phyloP scores from a whole-genome alignment of 2,329 filamentous ascomycete genomes.

The Alternaria arborescens region DNA sequence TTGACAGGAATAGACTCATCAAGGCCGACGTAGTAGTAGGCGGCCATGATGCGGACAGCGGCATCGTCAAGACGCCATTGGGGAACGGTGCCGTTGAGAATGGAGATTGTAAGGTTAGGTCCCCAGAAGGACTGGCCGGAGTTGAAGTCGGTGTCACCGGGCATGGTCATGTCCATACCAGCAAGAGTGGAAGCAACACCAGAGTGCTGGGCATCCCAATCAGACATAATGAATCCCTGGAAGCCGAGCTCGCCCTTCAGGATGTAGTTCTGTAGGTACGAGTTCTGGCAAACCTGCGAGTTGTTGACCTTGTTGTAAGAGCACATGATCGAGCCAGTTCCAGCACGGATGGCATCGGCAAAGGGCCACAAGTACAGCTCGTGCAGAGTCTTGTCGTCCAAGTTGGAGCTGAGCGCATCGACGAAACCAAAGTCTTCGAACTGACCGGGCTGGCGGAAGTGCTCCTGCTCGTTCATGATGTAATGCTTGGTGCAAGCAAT shows the following conservation, averaged over 20 bases:
- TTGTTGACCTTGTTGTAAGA: conserved; percentile 83
- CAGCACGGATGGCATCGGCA: conserved; percentile 60
- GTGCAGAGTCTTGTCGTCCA: conserved; percentile 71
- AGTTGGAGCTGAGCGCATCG: conserved; percentile 67
- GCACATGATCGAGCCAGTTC: conserved; percentile 63
- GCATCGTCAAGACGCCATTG: conserved; percentile 91
- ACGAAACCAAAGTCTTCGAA: conserved; percentile 68
- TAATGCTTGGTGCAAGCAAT: conserved; percentile 77
- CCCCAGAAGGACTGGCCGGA: conserved; percentile 81
- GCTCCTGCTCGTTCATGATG: conserved; percentile 68
- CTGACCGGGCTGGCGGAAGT: conserved; percentile 71
- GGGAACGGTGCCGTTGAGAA: conserved; percentile 88
- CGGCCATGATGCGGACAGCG: conserved; percentile 79
- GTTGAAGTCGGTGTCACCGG: conserved; percentile 79
- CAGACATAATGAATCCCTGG: conserved; percentile 67
- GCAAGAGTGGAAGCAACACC: conserved; percentile 72
- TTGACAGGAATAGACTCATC: conserved; percentile 69
- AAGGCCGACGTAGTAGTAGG: conserved; percentile 70
- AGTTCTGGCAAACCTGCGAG: conserved; percentile 82
- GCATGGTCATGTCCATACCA: conserved; percentile 87
- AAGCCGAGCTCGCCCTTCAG: conserved; percentile 83
- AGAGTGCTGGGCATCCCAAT: conserved; percentile 80
- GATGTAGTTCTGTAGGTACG: conserved; percentile 75
- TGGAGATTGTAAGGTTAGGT: conserved; percentile 83
- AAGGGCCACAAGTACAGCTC: conserved; percentile 70